Evolutionary conservation across 2,329 filamentous ascomycete genomes (phyloP).

Genomic region (Chaetomiaceae sp.): DNA sequence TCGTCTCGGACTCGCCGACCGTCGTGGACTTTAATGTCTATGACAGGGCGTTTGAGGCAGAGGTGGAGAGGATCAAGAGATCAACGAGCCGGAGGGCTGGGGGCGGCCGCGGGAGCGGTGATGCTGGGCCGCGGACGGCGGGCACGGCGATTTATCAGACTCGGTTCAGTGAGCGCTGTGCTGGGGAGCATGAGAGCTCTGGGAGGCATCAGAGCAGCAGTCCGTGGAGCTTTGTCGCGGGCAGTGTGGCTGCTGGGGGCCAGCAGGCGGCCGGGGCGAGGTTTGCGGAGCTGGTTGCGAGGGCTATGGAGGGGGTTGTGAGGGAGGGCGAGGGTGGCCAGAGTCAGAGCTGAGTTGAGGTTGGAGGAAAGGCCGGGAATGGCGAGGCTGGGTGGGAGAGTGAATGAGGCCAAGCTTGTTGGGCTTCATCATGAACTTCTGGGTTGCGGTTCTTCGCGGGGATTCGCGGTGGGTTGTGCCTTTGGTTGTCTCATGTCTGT

Average conservation of each 20-base stretch:
- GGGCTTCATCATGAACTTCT: too few species aligned
- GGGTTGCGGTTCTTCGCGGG: too few species aligned
- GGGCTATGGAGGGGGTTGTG: conserved; percentile 9
- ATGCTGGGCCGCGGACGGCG: conserved; percentile 16
- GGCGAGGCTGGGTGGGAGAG: background rate
- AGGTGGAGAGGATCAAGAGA: conserved; percentile 65
- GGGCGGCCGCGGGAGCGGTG: background rate
- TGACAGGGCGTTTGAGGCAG: conserved; percentile 78
- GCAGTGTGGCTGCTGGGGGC: background rate
- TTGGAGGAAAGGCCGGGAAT: background rate
- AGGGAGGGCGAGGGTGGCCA: background rate
- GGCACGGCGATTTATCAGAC: conserved; percentile 10
- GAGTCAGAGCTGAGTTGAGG: too few species aligned
- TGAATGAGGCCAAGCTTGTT: background rate
- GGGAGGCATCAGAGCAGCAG: background rate
- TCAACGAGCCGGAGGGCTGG: background rate
- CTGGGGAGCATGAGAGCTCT: background rate
- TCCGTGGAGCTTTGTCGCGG: conserved; percentile 1
- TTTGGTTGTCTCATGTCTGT: too few species aligned
- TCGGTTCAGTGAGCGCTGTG: conserved; percentile 3
- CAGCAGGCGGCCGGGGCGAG: background rate
- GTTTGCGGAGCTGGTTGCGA: conserved; percentile 23
- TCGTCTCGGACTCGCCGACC: conserved; percentile 79
- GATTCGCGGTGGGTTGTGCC: too few species aligned
- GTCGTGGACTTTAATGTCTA: conserved; percentile 85